phyloP scores from a whole-genome alignment of 2,329 filamentous ascomycete genomes.

The Claviceps capensis region DNA sequence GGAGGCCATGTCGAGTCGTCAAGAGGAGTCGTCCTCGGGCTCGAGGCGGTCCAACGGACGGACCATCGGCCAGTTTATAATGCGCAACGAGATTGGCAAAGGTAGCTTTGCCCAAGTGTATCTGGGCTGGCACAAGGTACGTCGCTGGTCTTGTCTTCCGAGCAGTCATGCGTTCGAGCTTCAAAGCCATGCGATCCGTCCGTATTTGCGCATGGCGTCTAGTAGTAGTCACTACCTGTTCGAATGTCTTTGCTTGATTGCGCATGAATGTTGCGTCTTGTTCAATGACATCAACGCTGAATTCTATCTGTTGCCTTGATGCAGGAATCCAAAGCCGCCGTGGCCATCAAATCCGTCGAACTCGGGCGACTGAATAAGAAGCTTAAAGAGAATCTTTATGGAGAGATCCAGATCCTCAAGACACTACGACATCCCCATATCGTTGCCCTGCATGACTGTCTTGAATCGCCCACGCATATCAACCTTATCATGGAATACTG shows the following conservation, averaged over 20 bases:
- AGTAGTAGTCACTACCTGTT: not conserved
- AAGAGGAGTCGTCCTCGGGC: constrained; percentile 22
- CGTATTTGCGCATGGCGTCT: not conserved
- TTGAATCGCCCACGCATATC: constrained; percentile 76
- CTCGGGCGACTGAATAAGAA: constrained; percentile 85
- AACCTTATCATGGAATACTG: constrained; percentile 99
- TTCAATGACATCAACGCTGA: not conserved
- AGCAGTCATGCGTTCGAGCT: too few species aligned
- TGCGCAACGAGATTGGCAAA: constrained; percentile 84
- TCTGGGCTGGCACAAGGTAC: constrained; percentile 68
- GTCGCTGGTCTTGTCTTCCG: constrained; percentile 1
- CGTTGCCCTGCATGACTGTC: constrained; percentile 87
- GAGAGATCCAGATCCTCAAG: constrained; percentile 91
- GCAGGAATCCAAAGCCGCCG: constrained; percentile 67
- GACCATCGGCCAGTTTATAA: constrained; percentile 60
- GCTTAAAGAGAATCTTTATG: constrained; percentile 87
- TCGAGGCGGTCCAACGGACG: constrained; percentile 21
- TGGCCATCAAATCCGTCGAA: constrained; percentile 95
- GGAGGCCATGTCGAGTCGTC: constrained; percentile 27
- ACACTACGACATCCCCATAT: constrained; percentile 92
- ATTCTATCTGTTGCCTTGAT: not conserved
- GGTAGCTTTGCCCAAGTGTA: constrained; percentile 97
- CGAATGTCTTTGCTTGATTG: not conserved
- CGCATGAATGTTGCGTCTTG: too few species aligned
- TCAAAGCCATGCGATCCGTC: too few species aligned